Evolutionary conservation across 441 rosid genomes (phyloP), one percentile per base, ranked within the genome.

Genomic region (Isatis lusitanica): DNA sequence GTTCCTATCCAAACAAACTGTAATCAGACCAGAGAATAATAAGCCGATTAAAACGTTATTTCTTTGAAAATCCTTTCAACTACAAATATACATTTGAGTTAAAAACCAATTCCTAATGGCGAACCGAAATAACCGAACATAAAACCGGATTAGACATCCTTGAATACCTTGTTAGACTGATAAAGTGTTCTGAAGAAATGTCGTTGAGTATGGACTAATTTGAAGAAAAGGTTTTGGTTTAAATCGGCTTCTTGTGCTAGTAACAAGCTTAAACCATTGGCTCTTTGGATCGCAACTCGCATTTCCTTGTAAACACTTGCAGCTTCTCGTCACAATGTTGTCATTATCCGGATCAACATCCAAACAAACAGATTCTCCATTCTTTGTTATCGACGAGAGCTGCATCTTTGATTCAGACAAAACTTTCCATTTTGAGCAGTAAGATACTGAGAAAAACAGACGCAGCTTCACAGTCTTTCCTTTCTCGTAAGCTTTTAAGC

Each of bases 221-320:
- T 13, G 71, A 42, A 62, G 33, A 28, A 74, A 60, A 2, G 83
- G 48, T 50, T 75, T 75, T 1, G 59, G 17, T 58, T 5, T 18
- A 12, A 46, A 11, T 15, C 71, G 63, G 15, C 84, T 65, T 78
- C 88, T 86, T 6, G 90, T 88, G 81, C 94, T 93, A 78, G 87
- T 78, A 13, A 87, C 88, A 43, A 91, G 83, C 71, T 89, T 94
- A 85, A 94, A 91, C 97, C 97, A 94, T 48, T 94, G 97, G 69
- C 92, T 90, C 39, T 39, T 82, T 0, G 97, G 95, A 55, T 91
- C 88, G 30, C 97, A 94, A 1, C 5, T 67, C 7, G 57, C 82
- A 9, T 88, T 88, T 59, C 57, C 76, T 28, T 65, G 58, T 77
- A 91, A 57, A 74, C 97, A 94, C 65, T 84, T 87, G 80, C 97